These are phyloP conservation scores for Aspergillus bridgeri DNA, from an alignment of 495 filamentous ascomycete genomes.

Conservation along the genomic window DNA sequence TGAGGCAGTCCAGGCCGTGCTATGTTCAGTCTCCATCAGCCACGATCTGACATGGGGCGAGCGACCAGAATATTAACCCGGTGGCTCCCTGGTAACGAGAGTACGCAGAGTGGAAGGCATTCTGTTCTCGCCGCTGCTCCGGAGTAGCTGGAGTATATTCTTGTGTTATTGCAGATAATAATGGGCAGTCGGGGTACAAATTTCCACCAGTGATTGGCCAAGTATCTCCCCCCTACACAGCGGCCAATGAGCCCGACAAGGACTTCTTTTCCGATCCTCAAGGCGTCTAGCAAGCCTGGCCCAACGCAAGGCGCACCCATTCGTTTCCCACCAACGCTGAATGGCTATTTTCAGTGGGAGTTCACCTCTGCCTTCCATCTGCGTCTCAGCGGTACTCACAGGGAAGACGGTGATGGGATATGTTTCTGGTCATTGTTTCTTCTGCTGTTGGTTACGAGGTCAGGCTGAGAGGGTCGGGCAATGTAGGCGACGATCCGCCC, in stretches of 20 bases:
- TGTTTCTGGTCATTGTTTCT: too few species aligned
- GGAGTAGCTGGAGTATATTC: too few species aligned
- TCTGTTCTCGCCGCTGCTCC: too few species aligned
- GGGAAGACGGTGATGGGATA: background rate
- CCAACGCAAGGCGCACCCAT: constrained; percentile 5
- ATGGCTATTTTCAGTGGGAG: constrained; percentile 20
- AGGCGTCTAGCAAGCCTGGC: background rate
- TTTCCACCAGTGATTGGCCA: too few species aligned
- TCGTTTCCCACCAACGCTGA: constrained; percentile 16
- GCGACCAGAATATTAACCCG: background rate
- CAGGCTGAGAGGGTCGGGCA: too few species aligned
- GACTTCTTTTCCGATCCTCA: background rate
- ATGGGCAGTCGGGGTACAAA: background rate
- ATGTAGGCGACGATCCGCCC: too few species aligned
- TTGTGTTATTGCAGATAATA: too few species aligned
- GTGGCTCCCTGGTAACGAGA: too few species aligned
- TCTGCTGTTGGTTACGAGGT: background rate
- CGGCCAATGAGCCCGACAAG: background rate
- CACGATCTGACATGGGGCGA: background rate
- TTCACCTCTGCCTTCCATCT: constrained; percentile 16
- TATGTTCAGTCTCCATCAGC: too few species aligned
- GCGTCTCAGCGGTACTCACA: constrained; percentile 16
- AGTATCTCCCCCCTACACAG: background rate
- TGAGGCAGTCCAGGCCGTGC: too few species aligned
- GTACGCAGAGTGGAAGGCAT: too few species aligned